Evolutionary conservation across 1,284 basidiomycete genomes (phyloP).

Genomic region (Moesziomyces sp.): DNA sequence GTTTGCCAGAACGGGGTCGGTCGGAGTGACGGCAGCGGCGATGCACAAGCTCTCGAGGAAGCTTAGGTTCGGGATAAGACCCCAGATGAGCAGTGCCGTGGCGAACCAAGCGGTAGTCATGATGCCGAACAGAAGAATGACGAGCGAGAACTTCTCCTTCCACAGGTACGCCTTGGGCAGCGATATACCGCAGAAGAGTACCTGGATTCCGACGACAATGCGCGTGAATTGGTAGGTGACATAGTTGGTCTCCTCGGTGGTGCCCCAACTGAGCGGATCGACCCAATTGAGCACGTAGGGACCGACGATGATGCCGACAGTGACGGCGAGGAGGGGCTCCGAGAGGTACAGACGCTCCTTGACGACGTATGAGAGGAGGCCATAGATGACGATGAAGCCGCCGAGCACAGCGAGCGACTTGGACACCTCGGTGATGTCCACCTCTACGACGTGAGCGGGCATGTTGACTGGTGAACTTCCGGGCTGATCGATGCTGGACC

Average conservation of each 20-base stretch:
- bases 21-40: slow-evolving; percentile 69
- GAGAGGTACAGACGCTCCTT: slow-evolving; percentile 65
- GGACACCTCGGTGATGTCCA: slow-evolving; percentile 60
- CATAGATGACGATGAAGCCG: slow-evolving; percentile 65
- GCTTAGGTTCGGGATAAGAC: slow-evolving; percentile 65
- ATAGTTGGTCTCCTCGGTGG: slow-evolving; percentile 48
- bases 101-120: slow-evolving; percentile 70
- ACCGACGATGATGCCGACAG: slow-evolving; percentile 61
- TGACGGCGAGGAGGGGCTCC: slow-evolving; percentile 64
- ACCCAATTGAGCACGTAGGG: slow-evolving; percentile 66
- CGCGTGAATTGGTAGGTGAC: slow-evolving; percentile 69
- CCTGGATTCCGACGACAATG: slow-evolving; percentile 66
- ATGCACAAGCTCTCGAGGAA: slow-evolving; percentile 68
- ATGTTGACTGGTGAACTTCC: slow-evolving; percentile 1
- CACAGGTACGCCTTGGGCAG: slow-evolving; percentile 67
- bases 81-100: slow-evolving; percentile 67
- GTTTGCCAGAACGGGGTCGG: slow-evolving; percentile 68
- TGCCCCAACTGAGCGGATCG: slow-evolving; percentile 60
- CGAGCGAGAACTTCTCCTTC: slow-evolving; percentile 63
- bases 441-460: slow-evolving; percentile 51
- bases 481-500: slow-evolving; percentile 2
- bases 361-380: slow-evolving; percentile 62
- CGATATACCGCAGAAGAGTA: slow-evolving; percentile 69
- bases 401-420: slow-evolving; percentile 62
- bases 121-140: slow-evolving; percentile 66